Conservation (phyloP, 164 flowering plant genomes). For the Tetrastigma voinierianum region DNA sequence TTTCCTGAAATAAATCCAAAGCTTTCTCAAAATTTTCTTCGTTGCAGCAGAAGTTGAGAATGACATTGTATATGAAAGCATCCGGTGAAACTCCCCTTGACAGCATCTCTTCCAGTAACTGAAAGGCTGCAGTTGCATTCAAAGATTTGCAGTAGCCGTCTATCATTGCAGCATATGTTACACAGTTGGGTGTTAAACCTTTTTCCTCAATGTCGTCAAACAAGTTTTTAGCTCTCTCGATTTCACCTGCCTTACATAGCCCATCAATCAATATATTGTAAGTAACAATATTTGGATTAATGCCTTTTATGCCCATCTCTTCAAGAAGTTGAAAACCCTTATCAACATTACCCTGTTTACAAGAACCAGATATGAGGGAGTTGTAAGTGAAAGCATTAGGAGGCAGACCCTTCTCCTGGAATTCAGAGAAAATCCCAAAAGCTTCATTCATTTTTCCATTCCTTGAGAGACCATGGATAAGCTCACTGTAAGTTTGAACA, state of each 20-base stretch:
- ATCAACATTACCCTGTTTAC: constrained; percentile 46
- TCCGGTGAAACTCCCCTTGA: constrained; percentile 44
- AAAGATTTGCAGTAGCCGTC: constrained; percentile 68
- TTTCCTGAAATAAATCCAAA: constrained; percentile 45
- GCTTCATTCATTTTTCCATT: constrained; percentile 68
- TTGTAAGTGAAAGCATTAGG: constrained; percentile 62
- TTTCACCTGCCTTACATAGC: constrained; percentile 54
- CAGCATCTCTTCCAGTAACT: constrained; percentile 53
- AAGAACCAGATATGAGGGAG: constrained; percentile 61
- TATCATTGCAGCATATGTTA: constrained; percentile 63
- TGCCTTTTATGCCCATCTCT: constrained; percentile 58
- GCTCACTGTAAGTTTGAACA: constrained; percentile 42
- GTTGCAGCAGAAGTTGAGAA: constrained; percentile 64
- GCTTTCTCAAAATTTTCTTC: constrained; percentile 60
- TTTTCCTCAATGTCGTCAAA: constrained; percentile 40
- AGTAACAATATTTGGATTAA: constrained; percentile 57
- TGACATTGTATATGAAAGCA: constrained; percentile 51
- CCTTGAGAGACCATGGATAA: constrained; percentile 58
- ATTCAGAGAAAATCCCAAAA: constrained; percentile 41
- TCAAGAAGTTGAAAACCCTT: constrained; percentile 50
- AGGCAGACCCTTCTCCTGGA: constrained; percentile 44
- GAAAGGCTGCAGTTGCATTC: constrained; percentile 53
- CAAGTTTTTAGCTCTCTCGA: constrained; percentile 51
- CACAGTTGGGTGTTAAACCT: constrained; percentile 47
- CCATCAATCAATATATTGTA: constrained; percentile 65